phyloP scores from a whole-genome alignment of 2,329 filamentous ascomycete genomes.

The Chrysoporthe austroafricana region DNA sequence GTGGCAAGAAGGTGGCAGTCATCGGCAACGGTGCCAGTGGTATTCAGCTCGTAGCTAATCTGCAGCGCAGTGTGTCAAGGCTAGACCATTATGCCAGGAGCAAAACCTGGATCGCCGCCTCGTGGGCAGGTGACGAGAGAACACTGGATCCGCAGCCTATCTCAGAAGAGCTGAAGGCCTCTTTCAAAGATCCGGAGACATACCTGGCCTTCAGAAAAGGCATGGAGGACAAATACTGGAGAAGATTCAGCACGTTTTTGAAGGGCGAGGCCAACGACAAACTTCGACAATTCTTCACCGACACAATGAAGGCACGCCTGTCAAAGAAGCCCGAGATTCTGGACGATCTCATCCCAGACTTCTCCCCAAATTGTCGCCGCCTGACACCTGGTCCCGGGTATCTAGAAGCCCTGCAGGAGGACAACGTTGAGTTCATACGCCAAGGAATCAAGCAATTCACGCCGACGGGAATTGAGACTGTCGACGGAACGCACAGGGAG shows the following conservation, averaged over 20 bases:
- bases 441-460: slow-evolving; percentile 63
- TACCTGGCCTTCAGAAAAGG: slow-evolving; percentile 65
- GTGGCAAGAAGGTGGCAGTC: slow-evolving; percentile 56
- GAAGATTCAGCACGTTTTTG: slow-evolving; percentile 58
- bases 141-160: slow-evolving; percentile 61
- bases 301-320: slow-evolving; percentile 59
- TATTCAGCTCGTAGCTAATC: slow-evolving; percentile 58
- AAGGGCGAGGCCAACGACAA: slow-evolving; percentile 52
- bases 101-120: slow-evolving; percentile 69
- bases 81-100: slow-evolving; percentile 69
- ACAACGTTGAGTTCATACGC: slow-evolving; percentile 65
- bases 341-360: slow-evolving; percentile 62
- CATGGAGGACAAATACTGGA: slow-evolving; percentile 65
- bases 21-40: slow-evolving; percentile 68
- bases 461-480: slow-evolving; percentile 61
- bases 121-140: slow-evolving; percentile 60
- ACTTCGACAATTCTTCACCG: slow-evolving; percentile 50
- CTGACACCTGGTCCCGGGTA: slow-evolving; percentile 70
- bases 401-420: slow-evolving; percentile 64
- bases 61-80: slow-evolving; percentile 52
- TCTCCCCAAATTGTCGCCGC: slow-evolving; percentile 66
- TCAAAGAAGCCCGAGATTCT: slow-evolving; percentile 59
- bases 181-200: slow-evolving; percentile 61
- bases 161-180: slow-evolving; percentile 54
- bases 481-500: slow-evolving; percentile 58